Conservation (phyloP, 139 green algal species). For the Volvox africanus region DNA sequence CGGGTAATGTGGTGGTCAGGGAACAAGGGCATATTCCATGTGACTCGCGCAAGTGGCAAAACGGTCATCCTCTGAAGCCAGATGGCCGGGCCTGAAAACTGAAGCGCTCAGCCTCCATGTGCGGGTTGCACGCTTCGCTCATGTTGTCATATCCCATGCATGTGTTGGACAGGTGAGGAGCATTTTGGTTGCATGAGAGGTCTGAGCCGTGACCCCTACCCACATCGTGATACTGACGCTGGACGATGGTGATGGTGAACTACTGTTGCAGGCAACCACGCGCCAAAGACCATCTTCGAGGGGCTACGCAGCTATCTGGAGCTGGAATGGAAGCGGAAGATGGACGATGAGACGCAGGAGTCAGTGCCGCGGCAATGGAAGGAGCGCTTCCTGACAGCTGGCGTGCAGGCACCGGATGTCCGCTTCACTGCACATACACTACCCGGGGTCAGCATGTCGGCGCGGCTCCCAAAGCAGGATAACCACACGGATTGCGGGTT, state of each 20-base stretch:
- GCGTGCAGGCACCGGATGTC: background rate
- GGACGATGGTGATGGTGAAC: background rate
- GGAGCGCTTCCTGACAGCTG: background rate
- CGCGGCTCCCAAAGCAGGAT: conserved; percentile 71
- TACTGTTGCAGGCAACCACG: conserved; percentile 67
- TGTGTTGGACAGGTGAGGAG: background rate
- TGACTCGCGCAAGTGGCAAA: background rate
- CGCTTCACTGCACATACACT: background rate
- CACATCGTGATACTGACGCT: too few relatives aligned
- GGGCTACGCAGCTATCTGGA: conserved; percentile 76
- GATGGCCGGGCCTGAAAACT: background rate
- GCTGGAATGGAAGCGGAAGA: conserved; percentile 59
- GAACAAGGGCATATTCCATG: background rate
- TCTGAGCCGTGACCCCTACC: too few relatives aligned
- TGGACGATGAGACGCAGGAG: conserved; percentile 24
- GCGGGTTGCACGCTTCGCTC: background rate
- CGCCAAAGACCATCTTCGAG: conserved; percentile 42
- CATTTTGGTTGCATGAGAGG: too few relatives aligned
- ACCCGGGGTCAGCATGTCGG: background rate
- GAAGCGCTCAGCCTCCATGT: background rate
- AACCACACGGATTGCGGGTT: conserved; percentile 95
- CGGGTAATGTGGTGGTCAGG: conserved; percentile 38
- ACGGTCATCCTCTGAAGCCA: background rate
- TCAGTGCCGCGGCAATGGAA: background rate
- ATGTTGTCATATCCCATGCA: background rate